These are phyloP conservation scores for Candida peoriensis DNA, from an alignment of 805 yeast genomes.

Conservation along the genomic window DNA sequence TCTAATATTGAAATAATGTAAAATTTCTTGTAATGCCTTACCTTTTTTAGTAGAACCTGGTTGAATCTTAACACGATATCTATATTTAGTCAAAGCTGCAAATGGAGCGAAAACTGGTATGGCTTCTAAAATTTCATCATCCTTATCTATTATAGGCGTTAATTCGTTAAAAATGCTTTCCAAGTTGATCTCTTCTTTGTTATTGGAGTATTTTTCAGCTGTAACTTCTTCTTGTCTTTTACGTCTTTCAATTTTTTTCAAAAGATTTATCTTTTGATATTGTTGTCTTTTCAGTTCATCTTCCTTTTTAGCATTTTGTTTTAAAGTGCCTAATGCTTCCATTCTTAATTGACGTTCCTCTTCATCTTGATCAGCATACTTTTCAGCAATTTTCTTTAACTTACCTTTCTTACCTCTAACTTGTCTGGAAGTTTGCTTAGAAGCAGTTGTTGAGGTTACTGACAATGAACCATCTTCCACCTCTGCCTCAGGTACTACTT, in stretches of 20 bases:
- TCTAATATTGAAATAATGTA: slow-evolving; percentile 50
- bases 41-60: slow-evolving; percentile 83
- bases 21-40: slow-evolving; percentile 68
- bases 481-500: slow-evolving; percentile 6
- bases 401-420: slow-evolving; percentile 86
- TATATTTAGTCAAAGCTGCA: slow-evolving; percentile 66
- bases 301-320: slow-evolving; percentile 40
- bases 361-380: slow-evolving; percentile 89
- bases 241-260: slow-evolving; percentile 29
- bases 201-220: slow-evolving; percentile 28
- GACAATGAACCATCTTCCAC: slow-evolving; percentile 3
- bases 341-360: slow-evolving; percentile 72
- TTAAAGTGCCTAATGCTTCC: slow-evolving; percentile 81
- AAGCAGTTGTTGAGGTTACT: slow-evolving; percentile 1
- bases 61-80: slow-evolving; percentile 78
- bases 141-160: slow-evolving; percentile 24
- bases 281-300: slow-evolving; percentile 30
- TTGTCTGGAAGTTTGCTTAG: slow-evolving; percentile 25
- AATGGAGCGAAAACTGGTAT: slow-evolving; percentile 94
- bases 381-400: slow-evolving; percentile 72
- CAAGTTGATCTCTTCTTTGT: slow-evolving; percentile 39
- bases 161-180: slow-evolving; percentile 37
- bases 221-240: slow-evolving; percentile 35
- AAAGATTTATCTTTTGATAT: slow-evolving; percentile 29
- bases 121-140: slow-evolving; percentile 55